Base-by-base conservation (phyloP, 306 rosid genomes). In the Citrullus colocynthis region DNA sequence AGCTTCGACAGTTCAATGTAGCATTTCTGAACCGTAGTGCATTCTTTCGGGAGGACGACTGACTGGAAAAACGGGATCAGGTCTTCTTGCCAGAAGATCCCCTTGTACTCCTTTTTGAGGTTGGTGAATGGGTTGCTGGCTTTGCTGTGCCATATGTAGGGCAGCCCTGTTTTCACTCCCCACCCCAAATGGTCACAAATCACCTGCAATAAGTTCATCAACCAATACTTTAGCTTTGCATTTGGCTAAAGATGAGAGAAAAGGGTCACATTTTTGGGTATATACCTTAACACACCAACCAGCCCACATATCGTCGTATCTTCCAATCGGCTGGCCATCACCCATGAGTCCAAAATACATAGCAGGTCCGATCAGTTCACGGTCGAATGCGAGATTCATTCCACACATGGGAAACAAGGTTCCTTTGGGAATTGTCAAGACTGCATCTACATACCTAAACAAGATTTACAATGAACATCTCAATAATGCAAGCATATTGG, bases 281-380 rank as follows among this genome's bases (percentile, higher is more conserved):
- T 44, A 44, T 80, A 88, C 84, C 89, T 85, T 82, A 36, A 81
- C 71, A 77, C 89, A 83, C 89, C 89, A 83, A 37, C 86, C 89
- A 28, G 86, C 86, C 87, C 91, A 85, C 86, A 87, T 87, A 49
- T 88, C 85, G 52, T 88, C 87, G 65, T 85, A 88, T 58, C 86
- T 79, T 56, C 89, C 83, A 44, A 83, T 80, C 14, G 89, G 87
- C 56, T 76, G 87, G 20, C 91, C 89, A 75, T 85, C 84, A 7
- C 89, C 89, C 88, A 83, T 85, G 72, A 88, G 89, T 37, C 87
- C 87, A 78, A 85, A 85, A 45, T 82, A 88, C 91, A 88, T 78
- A 24, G 87, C 85, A n/a, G 86, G 87, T 37, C 91, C 89, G 7
- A 85, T 83, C 24, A 85, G 66, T 61, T 85, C 87, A 6, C 86